Evolutionary conservation across 2,329 filamentous ascomycete species (phyloP).

Genomic region (Epichloe elymi): DNA sequence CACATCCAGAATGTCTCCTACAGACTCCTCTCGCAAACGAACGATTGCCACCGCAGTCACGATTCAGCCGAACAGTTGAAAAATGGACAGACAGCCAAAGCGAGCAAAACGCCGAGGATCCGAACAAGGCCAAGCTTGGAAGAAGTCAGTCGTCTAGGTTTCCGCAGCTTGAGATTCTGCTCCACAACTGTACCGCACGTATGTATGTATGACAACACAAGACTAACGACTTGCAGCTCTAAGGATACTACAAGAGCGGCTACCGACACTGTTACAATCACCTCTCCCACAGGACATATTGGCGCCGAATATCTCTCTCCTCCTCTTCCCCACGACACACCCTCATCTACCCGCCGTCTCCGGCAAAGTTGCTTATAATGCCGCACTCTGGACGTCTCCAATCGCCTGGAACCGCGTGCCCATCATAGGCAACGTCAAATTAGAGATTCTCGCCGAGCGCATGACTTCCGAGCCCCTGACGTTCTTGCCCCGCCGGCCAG

Average conservation of each 20-base stretch:
- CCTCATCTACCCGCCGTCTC: constrained; percentile 86
- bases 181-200: too few relatives aligned
- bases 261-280: constrained; percentile 54
- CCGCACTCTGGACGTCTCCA: constrained; percentile 89
- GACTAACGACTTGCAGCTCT: constrained; percentile 32
- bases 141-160: constrained; percentile 34
- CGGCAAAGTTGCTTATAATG: constrained; percentile 79
- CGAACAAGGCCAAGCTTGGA: constrained; percentile 50
- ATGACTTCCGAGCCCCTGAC: constrained; percentile 53
- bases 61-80: constrained; percentile 20
- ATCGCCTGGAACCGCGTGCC: constrained; percentile 92
- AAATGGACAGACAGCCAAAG: constrained; percentile 14
- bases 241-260: constrained; percentile 49
- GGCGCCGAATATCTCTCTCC: constrained; percentile 57
- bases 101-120: constrained; percentile 28
- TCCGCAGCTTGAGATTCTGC: too few relatives aligned
- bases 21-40: constrained; percentile 3
- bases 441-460: constrained; percentile 80
- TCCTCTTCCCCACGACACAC: constrained; percentile 64
- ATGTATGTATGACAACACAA: not conserved
- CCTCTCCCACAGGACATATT: constrained; percentile 64
- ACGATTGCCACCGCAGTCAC: constrained; percentile 8
- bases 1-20: not conserved
- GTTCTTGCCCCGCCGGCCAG: constrained; percentile 34
- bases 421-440: constrained; percentile 75